Base-by-base conservation (phyloP, 495 filamentous ascomycete genomes). In the Parmelia sp. region DNA sequence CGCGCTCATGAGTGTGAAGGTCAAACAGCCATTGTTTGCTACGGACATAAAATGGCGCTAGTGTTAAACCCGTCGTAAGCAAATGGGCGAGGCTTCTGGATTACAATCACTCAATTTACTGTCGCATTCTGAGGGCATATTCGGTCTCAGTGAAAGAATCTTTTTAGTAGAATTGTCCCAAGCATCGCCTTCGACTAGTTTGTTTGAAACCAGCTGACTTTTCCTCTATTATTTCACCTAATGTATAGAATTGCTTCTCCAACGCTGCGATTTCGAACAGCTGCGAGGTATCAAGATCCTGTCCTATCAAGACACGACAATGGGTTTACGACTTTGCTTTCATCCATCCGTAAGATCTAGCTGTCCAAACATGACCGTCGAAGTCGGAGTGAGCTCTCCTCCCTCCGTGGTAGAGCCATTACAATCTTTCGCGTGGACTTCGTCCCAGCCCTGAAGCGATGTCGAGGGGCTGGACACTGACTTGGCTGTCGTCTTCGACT, bases 341-440 rank as follows among this genome's bases (percentile, higher is more conserved):
- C 25, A 15, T 9, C 27, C 6, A 7, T 31, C 49, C 0, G 27
- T 53, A 17, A n/a, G 27, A 5, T 29, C 49, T 53, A 14, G 27
- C 12, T 17, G 5, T 7, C 14, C 49, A 17, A 25, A 53, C 14
- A 31, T 7, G 15, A 19, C 8, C 23, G 49, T 53, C 12, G 49
- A 31, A 53, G 49, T 53, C 31, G 49, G 49, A 53, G 49, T 53
- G 27, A 31, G 49, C 27, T 29, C 49, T 53, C 25, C 25, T n/a
- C 27, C 14, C 4, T 31, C 49, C 1, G 0, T 9, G 7, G 25
- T 53, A 53, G 49, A 53, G 49, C 4, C 25, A 19, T 29, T 25
- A 23, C 8, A 11, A 17, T 53, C 27, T 21, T 29, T 7, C 27
- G 27, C 4, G 27, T 29, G 25, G 27, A 29, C 25, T 2, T 53